phyloP scores from a whole-genome alignment of 116 monocot genomes.

The Cymodocea nodosa region DNA sequence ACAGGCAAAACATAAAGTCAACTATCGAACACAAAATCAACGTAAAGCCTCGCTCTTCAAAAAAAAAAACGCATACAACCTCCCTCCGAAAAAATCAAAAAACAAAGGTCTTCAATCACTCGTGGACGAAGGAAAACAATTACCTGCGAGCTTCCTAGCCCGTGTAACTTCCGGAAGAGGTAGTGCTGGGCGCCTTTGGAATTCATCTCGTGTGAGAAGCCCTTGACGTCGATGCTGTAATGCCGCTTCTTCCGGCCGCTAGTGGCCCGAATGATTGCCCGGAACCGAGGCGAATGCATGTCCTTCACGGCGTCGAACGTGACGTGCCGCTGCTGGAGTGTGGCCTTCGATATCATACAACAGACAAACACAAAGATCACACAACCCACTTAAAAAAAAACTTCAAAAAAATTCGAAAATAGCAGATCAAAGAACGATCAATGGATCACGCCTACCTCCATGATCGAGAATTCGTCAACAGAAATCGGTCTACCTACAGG shows the following conservation, averaged over 20 bases:
- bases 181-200: constrained; percentile 22
- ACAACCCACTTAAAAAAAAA: not conserved
- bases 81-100: no score
- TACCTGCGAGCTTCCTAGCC: constrained; percentile 37
- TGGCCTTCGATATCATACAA: not conserved
- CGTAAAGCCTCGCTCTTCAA: no score
- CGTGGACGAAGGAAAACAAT: not conserved
- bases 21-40: no score
- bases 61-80: no score
- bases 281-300: constrained; percentile 81
- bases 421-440: no score
- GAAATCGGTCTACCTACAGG: no score
- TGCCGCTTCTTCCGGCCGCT: constrained; percentile 55
- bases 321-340: constrained; percentile 3
- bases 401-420: not conserved
- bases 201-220: constrained; percentile 81
- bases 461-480: no score
- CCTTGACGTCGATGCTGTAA: constrained; percentile 44
- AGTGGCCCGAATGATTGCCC: constrained; percentile 85
- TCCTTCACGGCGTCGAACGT: constrained; percentile 36
- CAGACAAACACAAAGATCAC: not conserved
- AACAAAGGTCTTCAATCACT: no score
- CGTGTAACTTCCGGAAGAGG: constrained; percentile 38
- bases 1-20: not conserved
- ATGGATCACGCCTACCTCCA: no score